Evolutionary conservation across 805 yeast genomes (phyloP).

Genomic region (Nadsonia fulvescens): DNA sequence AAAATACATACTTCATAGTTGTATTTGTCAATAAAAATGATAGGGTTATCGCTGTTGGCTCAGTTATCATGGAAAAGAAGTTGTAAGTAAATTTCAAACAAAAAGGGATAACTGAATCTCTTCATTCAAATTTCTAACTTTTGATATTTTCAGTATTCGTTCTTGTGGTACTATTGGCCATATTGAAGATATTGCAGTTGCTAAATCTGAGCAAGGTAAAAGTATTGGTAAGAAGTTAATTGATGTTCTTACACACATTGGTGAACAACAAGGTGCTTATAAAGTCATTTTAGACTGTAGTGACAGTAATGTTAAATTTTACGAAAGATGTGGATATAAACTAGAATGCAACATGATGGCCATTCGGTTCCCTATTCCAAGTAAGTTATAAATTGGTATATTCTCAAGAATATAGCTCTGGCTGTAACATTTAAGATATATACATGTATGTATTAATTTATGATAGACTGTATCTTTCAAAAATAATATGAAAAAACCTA

Average conservation of each 20-base stretch:
- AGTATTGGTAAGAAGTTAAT: constrained; percentile 58
- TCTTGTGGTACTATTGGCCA: constrained; percentile 77
- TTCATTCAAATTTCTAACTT: no score
- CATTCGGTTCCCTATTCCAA: constrained; percentile 3
- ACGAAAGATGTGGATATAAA: constrained; percentile 69
- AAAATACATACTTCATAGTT: constrained; percentile 42
- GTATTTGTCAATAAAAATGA: constrained; percentile 43
- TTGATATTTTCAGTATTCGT: no score
- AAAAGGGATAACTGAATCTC: no score
- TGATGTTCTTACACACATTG: constrained; percentile 39
- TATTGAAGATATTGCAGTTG: constrained; percentile 85
- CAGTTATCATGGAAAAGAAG: constrained; percentile 62
- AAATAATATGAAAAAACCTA: no score
- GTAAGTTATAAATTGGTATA: constrained; percentile 3
- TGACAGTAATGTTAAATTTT: constrained; percentile 63
- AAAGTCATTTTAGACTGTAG: constrained; percentile 83
- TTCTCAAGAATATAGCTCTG: no score
- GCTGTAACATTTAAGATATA: no score
- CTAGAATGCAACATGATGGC: constrained; percentile 26
- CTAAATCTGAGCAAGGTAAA: constrained; percentile 61
- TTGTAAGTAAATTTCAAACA: no score
- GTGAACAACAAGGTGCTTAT: constrained; percentile 49
- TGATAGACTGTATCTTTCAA: no score
- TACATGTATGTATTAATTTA: no score
- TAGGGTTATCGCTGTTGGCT: constrained; percentile 66